Base-by-base conservation (phyloP, 192 early-diverging fungal species). In the Mycoemilia scoparia region DNA sequence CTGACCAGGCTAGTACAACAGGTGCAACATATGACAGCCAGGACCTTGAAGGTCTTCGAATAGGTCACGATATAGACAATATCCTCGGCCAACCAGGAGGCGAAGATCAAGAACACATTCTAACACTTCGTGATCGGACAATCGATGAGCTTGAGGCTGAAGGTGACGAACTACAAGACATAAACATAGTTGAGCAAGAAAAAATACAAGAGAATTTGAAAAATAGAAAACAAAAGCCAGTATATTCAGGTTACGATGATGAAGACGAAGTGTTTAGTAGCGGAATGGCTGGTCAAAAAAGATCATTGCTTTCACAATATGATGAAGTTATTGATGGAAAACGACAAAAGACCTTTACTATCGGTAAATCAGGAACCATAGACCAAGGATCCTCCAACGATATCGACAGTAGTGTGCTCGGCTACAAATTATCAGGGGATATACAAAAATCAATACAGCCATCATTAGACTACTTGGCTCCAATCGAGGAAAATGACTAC, bases 231-330 rank as follows among this genome's bases (percentile, higher is more conserved):
- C 79, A 43, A n/a, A 18, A 32, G 73, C 32, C 70, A 7, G 64
- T 55, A 4, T 84, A 82, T 36, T 69, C 66, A 20, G 70, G 62
- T 13, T 86, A 73, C 45, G 79, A 87, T 20, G 82, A 86, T 30
- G 74, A 78, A 24, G 78, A 80, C 21, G 67, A 74, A 37, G 18
- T 43, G 2, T 3, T 31, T 89, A 12, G 50, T 75, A 9, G 66
- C 76, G 7, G 77, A 90, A 24, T 90, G 87, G 33, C 82, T 87
- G 41, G 82, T 87, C 26, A 77, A 74, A 6, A n/a, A n/a, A n/a
- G n/a, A n/a, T n/a, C n/a, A n/a, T n/a, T n/a, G n/a, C n/a, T n/a
- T n/a, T n/a, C n/a, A n/a, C n/a, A n/a, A n/a, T n/a, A n/a, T n/a
- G n/a, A n/a, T n/a, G n/a, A n/a, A n/a, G n/a, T n/a, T n/a, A 45